Percentiles rank a stretch among this genome's conserved stretches.
phyloP scores from a whole-genome alignment of 2,329 filamentous ascomycete genomes.

The Trichoderma semiorbis region DNA sequence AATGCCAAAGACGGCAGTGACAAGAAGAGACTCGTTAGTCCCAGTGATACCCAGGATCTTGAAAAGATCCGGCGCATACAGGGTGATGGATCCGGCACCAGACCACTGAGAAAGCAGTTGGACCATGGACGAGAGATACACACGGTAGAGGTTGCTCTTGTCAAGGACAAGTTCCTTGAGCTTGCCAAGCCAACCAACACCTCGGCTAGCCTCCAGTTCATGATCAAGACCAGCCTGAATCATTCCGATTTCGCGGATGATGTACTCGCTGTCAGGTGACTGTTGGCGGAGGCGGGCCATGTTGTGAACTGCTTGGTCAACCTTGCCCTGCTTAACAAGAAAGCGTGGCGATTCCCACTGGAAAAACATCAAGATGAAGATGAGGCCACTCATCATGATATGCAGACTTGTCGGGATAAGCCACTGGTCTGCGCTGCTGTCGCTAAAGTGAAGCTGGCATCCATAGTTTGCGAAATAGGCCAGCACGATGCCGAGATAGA shows the following conservation, averaged over 20 bases:
- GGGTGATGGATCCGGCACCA: conserved; percentile 69
- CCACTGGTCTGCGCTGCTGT: conserved; percentile 49
- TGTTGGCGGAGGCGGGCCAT: conserved; percentile 60
- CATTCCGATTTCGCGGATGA: conserved; percentile 57
- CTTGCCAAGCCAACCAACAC: conserved; percentile 60
- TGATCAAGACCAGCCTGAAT: conserved; percentile 66
- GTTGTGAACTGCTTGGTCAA: conserved; percentile 54
- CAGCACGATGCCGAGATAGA: conserved; percentile 74
- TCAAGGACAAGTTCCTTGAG: conserved; percentile 66
- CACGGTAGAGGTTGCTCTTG: conserved; percentile 67
- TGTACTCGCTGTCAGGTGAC: conserved; percentile 56
- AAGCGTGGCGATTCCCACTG: conserved; percentile 68
- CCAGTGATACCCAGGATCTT: conserved; percentile 67
- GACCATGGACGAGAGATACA: conserved; percentile 64
- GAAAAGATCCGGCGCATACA: conserved; percentile 74
- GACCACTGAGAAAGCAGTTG: conserved; percentile 74
- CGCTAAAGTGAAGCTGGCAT: conserved; percentile 46
- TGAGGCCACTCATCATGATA: conserved; percentile 71
- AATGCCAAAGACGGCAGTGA: conserved; percentile 73
- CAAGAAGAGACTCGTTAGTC: conserved; percentile 64
- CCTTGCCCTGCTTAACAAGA: conserved; percentile 61
- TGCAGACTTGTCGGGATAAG: conserved; percentile 71
- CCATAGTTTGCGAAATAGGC: conserved; percentile 75
- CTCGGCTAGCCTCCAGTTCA: conserved; percentile 68
- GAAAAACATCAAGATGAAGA: conserved; percentile 66